Conservation (phyloP, 805 yeast species). For the Pichia occidentalis region DNA sequence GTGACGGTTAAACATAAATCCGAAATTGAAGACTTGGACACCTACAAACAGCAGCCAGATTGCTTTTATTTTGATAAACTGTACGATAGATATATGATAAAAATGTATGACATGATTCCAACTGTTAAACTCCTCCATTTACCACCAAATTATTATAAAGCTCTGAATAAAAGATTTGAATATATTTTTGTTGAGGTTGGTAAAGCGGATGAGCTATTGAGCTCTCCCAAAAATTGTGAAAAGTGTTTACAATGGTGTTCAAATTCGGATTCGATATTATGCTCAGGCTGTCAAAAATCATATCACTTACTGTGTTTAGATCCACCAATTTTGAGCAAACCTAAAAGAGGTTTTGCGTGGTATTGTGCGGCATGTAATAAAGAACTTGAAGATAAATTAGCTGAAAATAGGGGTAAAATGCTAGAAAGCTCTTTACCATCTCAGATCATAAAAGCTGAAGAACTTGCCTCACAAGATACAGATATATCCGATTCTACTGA, state of each 20-base stretch:
- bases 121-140: slow-evolving; percentile 51
- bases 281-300: slow-evolving; percentile 66
- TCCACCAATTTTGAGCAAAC: slow-evolving; percentile 75
- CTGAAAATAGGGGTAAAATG: slow-evolving; percentile 31
- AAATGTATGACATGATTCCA: slow-evolving; percentile 71
- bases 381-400: slow-evolving; percentile 41
- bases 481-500: not conserved
- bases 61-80: slow-evolving; percentile 79
- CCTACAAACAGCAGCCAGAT: slow-evolving; percentile 53
- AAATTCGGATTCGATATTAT: slow-evolving; percentile 61
- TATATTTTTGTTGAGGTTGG: slow-evolving; percentile 71
- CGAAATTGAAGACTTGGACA: slow-evolving; percentile 55
- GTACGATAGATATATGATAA: slow-evolving; percentile 79
- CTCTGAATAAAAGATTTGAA: slow-evolving; percentile 60
- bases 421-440: slow-evolving; percentile 26
- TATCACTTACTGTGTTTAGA: slow-evolving; percentile 81
- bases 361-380: slow-evolving; percentile 76
- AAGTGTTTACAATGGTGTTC: slow-evolving; percentile 84
- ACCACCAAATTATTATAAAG: slow-evolving; percentile 53
- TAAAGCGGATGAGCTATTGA: slow-evolving; percentile 53
- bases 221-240: slow-evolving; percentile 63
- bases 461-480: not conserved
- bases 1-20: slow-evolving; percentile 63
- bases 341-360: slow-evolving; percentile 87
- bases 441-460: slow-evolving; percentile 15